phyloP scores from a whole-genome alignment of 331 rosid species.

The Quercus lobata region DNA sequence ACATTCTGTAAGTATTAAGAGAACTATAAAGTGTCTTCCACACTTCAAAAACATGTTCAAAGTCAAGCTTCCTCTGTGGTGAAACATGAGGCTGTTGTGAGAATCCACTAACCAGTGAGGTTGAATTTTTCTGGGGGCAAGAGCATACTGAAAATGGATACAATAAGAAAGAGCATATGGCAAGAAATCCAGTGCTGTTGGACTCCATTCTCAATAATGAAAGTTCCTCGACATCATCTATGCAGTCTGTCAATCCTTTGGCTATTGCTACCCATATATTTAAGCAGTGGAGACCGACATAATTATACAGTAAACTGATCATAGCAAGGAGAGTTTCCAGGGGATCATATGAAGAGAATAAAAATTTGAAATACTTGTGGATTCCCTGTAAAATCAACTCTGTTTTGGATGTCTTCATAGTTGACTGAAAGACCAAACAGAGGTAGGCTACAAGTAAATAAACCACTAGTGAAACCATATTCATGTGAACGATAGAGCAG shows the following conservation, averaged over 20 bases:
- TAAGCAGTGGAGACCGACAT: conserved; percentile 43
- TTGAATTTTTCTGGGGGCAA: conserved; percentile 17
- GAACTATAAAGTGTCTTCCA: conserved; percentile 71
- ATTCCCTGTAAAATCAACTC: conserved; percentile 33
- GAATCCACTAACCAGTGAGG: conserved; percentile 26
- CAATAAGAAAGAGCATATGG: conserved; percentile 31
- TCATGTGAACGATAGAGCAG: conserved; percentile 48
- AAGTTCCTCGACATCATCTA: conserved; percentile 37
- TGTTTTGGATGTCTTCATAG: conserved; percentile 18
- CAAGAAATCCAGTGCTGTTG: conserved; percentile 29
- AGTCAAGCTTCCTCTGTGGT: conserved; percentile 25
- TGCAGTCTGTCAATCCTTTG: conserved; percentile 42
- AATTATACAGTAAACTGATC: conserved; percentile 47
- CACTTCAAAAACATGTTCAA: conserved; percentile 48
- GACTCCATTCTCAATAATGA: conserved; percentile 35
- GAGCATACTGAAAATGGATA: conserved; percentile 37
- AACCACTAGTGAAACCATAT: conserved; percentile 73
- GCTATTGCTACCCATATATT: conserved; percentile 51
- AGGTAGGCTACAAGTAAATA: conserved; percentile 61
- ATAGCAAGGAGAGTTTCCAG: conserved; percentile 44
- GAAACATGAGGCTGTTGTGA: conserved; percentile 25
- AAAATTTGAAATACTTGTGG: conserved; percentile 43
- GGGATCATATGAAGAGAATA: conserved; percentile 53
- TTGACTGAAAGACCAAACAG: conserved; percentile 42
- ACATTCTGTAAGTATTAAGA: conserved; percentile 29